These are phyloP conservation scores for Candida fluviatilis DNA, from an alignment of 805 yeast species.

Conservation along the genomic window DNA sequence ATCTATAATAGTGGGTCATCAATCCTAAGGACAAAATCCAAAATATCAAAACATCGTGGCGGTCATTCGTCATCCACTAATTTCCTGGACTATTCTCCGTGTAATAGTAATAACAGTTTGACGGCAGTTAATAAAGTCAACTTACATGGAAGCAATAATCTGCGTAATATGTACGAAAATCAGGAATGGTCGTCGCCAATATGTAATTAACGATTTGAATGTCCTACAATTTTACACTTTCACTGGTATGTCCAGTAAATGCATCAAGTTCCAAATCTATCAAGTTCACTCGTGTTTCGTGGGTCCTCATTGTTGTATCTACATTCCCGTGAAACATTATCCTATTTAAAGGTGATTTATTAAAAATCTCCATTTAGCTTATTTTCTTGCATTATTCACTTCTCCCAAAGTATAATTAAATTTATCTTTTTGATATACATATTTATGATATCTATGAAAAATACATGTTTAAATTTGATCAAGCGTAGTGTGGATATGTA, in stretches of 20 bases:
- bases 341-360: no score
- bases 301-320: no score
- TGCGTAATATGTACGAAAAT: background rate
- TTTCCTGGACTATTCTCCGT: slow-evolving; percentile 4
- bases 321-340: no score
- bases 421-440: background rate
- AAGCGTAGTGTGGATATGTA: no score
- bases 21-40: slow-evolving; percentile 2
- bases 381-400: slow-evolving; percentile 1
- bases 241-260: no score
- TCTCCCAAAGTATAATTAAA: background rate
- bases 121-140: background rate
- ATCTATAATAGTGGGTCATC: slow-evolving; percentile 5
- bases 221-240: no score
- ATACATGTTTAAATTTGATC: background rate
- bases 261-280: no score
- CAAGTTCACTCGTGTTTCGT: no score
- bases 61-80: slow-evolving; percentile 3
- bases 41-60: slow-evolving; percentile 3
- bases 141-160: background rate
- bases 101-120: slow-evolving; percentile 1
- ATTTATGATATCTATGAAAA: background rate
- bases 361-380: no score
- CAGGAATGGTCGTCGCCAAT: slow-evolving; percentile 1
- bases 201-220: background rate